phyloP scores from a whole-genome alignment of 202 grass and related monocot genomes.

The Carex sylvatica region DNA sequence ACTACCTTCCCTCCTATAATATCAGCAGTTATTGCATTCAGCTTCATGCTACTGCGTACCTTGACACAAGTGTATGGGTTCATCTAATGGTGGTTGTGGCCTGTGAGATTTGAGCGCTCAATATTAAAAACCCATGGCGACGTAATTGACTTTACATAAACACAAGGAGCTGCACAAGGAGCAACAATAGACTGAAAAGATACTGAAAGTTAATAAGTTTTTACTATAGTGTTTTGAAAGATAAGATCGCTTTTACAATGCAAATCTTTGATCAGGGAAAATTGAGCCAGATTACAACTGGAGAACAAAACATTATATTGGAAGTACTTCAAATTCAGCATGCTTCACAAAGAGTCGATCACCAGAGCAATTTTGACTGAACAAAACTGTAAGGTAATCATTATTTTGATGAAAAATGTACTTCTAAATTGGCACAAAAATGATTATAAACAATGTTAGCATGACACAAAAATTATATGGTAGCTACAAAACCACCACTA shows the following conservation, averaged over 20 bases:
- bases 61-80: neutral
- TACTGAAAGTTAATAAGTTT: neutral
- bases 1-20: neutral
- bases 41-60: neutral
- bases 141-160: neutral
- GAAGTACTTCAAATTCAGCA: neutral
- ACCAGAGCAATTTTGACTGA: neutral
- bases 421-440: neutral
- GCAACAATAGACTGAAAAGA: neutral
- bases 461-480: constrained; percentile 7
- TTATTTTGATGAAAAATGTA: neutral
- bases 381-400: neutral
- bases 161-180: neutral
- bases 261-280: neutral
- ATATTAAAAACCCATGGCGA: neutral
- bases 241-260: neutral
- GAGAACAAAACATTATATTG: neutral
- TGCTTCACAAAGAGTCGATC: neutral
- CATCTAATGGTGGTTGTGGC: neutral
- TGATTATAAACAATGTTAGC: neutral
- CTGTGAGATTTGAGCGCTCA: neutral
- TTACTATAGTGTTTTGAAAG: neutral
- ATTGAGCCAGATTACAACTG: neutral
- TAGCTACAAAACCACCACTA: neutral
- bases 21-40: neutral